These are phyloP conservation scores for Termitomyces sp. DNA, from an alignment of 1,284 basidiomycete genomes.

Conservation along the genomic window DNA sequence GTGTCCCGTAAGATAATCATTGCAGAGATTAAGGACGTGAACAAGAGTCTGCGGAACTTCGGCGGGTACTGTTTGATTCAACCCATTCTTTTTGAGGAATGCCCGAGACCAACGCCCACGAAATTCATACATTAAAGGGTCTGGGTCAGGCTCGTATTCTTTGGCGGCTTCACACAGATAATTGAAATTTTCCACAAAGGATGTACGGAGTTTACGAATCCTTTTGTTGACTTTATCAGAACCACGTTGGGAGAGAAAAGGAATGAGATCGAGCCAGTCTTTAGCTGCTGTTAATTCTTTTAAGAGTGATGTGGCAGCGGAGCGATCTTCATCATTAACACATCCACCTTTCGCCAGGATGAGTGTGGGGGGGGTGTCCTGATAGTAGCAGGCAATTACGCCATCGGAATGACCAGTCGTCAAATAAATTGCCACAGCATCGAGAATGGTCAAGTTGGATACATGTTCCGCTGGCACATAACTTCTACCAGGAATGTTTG, in stretches of 20 bases:
- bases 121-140: not conserved
- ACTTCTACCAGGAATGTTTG: not conserved
- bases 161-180: not conserved
- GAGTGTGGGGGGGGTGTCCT: not conserved
- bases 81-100: not conserved
- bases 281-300: not conserved
- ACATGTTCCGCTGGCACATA: no score
- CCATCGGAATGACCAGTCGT: not conserved
- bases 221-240: not conserved
- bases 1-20: no score
- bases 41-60: not conserved
- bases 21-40: not conserved
- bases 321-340: not conserved
- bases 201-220: not conserved
- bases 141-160: not conserved
- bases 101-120: not conserved
- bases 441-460: no score
- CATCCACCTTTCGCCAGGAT: not conserved
- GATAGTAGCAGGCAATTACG: not conserved
- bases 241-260: not conserved
- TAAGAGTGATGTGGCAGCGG: not conserved
- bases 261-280: not conserved
- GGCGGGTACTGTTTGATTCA: not conserved
- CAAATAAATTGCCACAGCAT: not conserved
- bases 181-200: not conserved